Evolutionary conservation across 2,329 filamentous ascomycete species (phyloP).

Genomic region (Penicillium olsonii): DNA sequence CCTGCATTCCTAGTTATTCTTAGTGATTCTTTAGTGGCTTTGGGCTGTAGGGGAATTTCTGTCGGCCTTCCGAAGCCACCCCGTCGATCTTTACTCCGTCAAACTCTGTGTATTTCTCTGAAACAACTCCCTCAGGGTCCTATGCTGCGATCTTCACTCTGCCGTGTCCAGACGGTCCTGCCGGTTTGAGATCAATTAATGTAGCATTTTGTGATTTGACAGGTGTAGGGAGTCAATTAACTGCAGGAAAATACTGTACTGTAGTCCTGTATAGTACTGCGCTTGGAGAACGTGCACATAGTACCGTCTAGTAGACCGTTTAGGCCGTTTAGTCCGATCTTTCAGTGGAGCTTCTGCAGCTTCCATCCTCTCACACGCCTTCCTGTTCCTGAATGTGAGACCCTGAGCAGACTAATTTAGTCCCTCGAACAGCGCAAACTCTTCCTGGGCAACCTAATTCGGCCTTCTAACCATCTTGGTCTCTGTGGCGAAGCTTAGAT

Average conservation of each 20-base stretch:
- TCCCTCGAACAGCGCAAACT: not conserved
- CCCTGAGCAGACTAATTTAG: not conserved
- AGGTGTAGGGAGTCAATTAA: not conserved
- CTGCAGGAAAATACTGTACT: not conserved
- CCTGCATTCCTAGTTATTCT: not conserved
- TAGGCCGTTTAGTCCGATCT: not conserved
- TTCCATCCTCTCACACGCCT: not conserved
- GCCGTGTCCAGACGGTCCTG: not conserved
- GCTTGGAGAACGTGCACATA: not conserved
- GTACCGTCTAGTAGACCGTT: not conserved
- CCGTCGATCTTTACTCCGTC: conserved; percentile 1
- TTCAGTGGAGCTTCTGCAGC: not conserved
- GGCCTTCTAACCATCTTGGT: not conserved
- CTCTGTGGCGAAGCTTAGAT: not conserved
- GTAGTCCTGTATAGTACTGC: no score
- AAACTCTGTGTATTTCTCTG: not conserved
- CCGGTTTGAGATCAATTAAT: not conserved
- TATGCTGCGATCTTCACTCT: conserved; percentile 3
- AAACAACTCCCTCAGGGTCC: not conserved
- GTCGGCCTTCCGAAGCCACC: not conserved
- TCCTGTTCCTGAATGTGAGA: not conserved
- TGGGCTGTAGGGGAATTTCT: not conserved
- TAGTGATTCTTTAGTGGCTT: not conserved
- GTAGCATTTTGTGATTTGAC: not conserved
- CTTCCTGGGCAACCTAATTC: not conserved